Percentiles rank a stretch among this genome's conserved stretches.
Evolutionary conservation across 2,329 filamentous ascomycete species (phyloP).

Genomic region (Cyanodermella asteris): DNA sequence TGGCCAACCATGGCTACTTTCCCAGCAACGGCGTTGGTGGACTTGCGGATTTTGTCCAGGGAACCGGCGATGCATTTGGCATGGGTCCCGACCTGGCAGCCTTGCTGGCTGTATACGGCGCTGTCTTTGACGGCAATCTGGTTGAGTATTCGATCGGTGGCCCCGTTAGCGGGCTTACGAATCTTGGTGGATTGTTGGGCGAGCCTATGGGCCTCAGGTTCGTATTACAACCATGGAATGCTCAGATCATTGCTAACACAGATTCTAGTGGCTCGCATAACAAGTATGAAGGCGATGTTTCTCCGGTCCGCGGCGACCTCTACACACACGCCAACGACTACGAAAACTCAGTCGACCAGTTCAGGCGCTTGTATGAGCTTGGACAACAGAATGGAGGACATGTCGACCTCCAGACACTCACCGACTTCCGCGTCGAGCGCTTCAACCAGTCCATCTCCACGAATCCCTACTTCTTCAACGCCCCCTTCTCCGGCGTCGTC

Average conservation of each 20-base stretch:
- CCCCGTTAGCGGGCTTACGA: slow-evolving; percentile 8
- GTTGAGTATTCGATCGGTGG: slow-evolving; percentile 9
- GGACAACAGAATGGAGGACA: slow-evolving; percentile 6
- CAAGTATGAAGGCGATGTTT: slow-evolving; percentile 10
- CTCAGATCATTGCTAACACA: no score
- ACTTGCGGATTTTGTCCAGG: slow-evolving; percentile 13
- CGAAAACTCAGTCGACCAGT: slow-evolving; percentile 8
- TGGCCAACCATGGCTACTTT: slow-evolving; percentile 21
- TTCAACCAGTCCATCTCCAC: slow-evolving; percentile 12
- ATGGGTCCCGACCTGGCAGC: slow-evolving; percentile 13
- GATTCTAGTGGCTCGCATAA: slow-evolving; percentile 9
- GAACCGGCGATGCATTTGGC: slow-evolving; percentile 8
- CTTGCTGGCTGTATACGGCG: slow-evolving; percentile 14
- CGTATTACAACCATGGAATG: no score
- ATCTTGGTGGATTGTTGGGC: slow-evolving; percentile 8
- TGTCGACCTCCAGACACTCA: slow-evolving; percentile 8
- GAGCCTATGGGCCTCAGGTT: slow-evolving; percentile 7
- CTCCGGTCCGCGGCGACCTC: slow-evolving; percentile 9
- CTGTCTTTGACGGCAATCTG: slow-evolving; percentile 11
- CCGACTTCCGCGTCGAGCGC: slow-evolving; percentile 6
- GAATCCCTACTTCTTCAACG: slow-evolving; percentile 15
- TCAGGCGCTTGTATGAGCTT: slow-evolving; percentile 9
- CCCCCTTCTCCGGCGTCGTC: slow-evolving; percentile 11
- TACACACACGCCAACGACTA: slow-evolving; percentile 9
- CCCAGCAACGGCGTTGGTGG: slow-evolving; percentile 18